Conservation (phyloP, 345 rosid species). For the Brassica incana region DNA sequence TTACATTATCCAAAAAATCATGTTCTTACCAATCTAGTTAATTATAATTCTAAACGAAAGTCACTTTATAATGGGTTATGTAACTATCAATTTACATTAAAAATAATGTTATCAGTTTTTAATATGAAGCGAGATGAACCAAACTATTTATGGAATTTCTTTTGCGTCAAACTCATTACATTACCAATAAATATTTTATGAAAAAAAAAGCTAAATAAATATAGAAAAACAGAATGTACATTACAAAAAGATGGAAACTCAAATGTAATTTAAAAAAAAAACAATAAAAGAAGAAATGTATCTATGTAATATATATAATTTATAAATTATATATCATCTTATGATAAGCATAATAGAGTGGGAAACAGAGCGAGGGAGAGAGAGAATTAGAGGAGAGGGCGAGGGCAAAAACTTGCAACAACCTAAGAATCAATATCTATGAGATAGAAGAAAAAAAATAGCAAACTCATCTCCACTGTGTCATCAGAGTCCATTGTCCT, state of each 20-base stretch:
- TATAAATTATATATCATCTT: constrained; percentile 16
- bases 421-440: constrained; percentile 3
- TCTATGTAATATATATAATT: background rate
- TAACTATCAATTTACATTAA: too few relatives aligned
- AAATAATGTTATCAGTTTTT: too few relatives aligned
- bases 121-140: too few relatives aligned
- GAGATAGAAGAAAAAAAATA: background rate
- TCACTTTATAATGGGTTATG: too few relatives aligned
- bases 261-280: background rate
- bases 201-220: background rate
- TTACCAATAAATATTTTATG: background rate
- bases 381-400: background rate
- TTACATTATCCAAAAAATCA: too few relatives aligned
- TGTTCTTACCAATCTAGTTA: too few relatives aligned
- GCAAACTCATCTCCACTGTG: constrained; percentile 8
- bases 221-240: background rate
- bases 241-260: background rate
- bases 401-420: constrained; percentile 22
- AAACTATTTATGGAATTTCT: too few relatives aligned
- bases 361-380: background rate
- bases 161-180: background rate
- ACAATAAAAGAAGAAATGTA: background rate
- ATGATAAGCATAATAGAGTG: constrained; percentile 2
- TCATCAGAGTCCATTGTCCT: background rate
- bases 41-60: too few relatives aligned